Conservation (phyloP, 345 rosid genomes). For the Citrus australasica region DNA sequence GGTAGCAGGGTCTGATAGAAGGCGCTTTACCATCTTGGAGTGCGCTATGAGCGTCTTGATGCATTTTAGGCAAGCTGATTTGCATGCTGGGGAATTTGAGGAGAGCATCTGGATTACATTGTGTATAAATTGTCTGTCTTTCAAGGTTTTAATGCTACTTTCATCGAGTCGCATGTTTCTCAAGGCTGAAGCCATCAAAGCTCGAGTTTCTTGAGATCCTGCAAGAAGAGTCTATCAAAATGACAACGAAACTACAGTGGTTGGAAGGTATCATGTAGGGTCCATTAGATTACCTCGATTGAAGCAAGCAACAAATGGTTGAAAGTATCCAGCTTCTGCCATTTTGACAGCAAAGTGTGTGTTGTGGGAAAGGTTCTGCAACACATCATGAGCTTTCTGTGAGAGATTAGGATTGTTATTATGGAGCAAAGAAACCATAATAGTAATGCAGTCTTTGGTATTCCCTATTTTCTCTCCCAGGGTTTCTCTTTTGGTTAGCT, state of each 20-base stretch:
- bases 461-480: conserved; percentile 38
- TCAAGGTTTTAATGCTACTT: conserved; percentile 26
- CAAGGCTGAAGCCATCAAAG: conserved; percentile 44
- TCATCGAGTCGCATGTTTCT: conserved; percentile 41
- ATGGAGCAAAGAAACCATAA: conserved; percentile 41
- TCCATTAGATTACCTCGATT: conserved; percentile 34
- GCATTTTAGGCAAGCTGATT: conserved; percentile 38
- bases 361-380: conserved; percentile 47
- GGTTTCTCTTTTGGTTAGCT: conserved; percentile 34
- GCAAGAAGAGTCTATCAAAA: background rate
- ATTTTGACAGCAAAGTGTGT: conserved; percentile 44
- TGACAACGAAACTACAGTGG: background rate
- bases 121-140: conserved; percentile 34
- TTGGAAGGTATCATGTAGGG: background rate
- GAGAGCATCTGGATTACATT: conserved; percentile 43
- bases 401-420: conserved; percentile 21
- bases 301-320: conserved; percentile 38
- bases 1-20: conserved; percentile 34
- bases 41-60: conserved; percentile 38
- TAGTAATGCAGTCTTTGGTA: conserved; percentile 42
- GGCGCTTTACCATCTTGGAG: conserved; percentile 30
- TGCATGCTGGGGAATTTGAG: conserved; percentile 36
- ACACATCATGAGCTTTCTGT: conserved; percentile 26
- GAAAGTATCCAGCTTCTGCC: conserved; percentile 44
- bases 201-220: conserved; percentile 45